These are phyloP conservation scores for Pseudogymnoascus sp. DNA, from an alignment of 2,329 filamentous ascomycete genomes.

Conservation along the genomic window DNA sequence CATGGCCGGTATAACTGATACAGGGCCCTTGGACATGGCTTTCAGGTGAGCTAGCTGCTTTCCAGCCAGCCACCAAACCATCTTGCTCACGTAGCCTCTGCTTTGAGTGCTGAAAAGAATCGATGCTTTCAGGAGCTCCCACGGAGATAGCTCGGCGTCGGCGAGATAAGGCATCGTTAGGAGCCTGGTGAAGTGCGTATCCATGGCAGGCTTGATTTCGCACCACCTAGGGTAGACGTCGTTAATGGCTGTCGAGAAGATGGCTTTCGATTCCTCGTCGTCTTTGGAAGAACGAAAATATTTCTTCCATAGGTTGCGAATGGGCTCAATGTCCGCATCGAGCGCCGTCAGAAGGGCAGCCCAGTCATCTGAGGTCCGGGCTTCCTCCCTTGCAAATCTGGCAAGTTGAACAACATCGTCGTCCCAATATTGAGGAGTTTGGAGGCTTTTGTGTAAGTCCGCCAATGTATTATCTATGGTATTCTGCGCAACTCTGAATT, in stretches of 20 bases:
- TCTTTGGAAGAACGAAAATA: not conserved
- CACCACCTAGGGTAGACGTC: slow-evolving; percentile 17
- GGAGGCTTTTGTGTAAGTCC: slow-evolving; percentile 21
- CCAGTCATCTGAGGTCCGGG: slow-evolving; percentile 13
- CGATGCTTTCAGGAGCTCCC: slow-evolving; percentile 41
- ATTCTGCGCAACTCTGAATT: slow-evolving; percentile 43
- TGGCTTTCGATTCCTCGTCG: slow-evolving; percentile 3
- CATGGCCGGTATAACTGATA: slow-evolving; percentile 15
- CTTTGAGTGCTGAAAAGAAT: slow-evolving; percentile 22
- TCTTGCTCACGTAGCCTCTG: not conserved
- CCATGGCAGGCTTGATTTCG: slow-evolving; percentile 19
- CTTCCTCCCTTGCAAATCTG: slow-evolving; percentile 11
- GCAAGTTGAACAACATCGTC: slow-evolving; percentile 20
- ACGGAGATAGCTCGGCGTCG: slow-evolving; percentile 24
- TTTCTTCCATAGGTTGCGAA: slow-evolving; percentile 15
- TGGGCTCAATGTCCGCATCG: slow-evolving; percentile 10
- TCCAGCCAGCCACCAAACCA: slow-evolving; percentile 27
- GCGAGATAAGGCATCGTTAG: slow-evolving; percentile 14
- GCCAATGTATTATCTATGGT: slow-evolving; percentile 29
- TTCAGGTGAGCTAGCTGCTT: slow-evolving; percentile 25
- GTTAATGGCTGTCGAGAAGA: slow-evolving; percentile 10
- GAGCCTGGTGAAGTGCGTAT: slow-evolving; percentile 16
- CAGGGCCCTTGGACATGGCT: slow-evolving; percentile 8
- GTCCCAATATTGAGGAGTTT: slow-evolving; percentile 16
- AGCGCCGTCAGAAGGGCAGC: slow-evolving; percentile 14